Evolutionary conservation across 2,329 filamentous ascomycete species (phyloP).

Genomic region (Fusarium neocosmosporiellum): DNA sequence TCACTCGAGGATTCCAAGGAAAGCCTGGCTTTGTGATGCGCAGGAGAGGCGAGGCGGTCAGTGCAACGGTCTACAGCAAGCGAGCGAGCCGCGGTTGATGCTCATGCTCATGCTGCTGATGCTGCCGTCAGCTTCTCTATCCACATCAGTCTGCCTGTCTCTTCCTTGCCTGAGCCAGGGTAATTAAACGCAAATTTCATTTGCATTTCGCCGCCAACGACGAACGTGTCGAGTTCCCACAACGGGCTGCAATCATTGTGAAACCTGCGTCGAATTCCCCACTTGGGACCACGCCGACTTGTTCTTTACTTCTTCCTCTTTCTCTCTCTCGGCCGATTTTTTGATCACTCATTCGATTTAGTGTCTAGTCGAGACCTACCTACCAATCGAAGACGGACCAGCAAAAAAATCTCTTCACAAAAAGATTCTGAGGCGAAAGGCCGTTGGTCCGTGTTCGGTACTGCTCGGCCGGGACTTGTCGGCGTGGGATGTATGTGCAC

Average conservation of each 20-base stretch:
- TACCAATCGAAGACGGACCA: background rate
- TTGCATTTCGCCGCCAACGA: constrained; percentile 6
- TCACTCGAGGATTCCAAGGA: constrained; percentile 27
- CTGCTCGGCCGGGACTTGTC: constrained; percentile 40
- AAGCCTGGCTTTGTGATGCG: constrained; percentile 15
- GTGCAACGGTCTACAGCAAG: background rate
- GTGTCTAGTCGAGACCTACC: background rate
- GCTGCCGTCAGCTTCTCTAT: background rate
- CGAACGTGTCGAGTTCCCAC: constrained; percentile 22
- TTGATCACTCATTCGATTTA: constrained; percentile 27
- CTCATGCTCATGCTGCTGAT: background rate
- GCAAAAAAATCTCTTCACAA: background rate
- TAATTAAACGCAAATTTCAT: constrained; percentile 27
- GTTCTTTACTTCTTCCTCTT: constrained; percentile 17
- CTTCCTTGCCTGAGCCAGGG: background rate
- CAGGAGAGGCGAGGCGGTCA: constrained; percentile 24
- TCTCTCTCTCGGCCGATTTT: constrained; percentile 13
- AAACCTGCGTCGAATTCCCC: constrained; percentile 28
- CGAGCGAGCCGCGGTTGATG: constrained; percentile 29
- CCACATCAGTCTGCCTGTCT: background rate
- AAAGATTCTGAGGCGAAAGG: constrained; percentile 7
- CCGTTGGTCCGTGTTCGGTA: constrained; percentile 37
- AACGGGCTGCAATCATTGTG: constrained; percentile 14
- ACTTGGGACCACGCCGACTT: constrained; percentile 16
- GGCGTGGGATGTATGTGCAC: constrained; percentile 11